Evolutionary conservation across 2,329 filamentous ascomycete genomes (phyloP), one percentile per base, ranked within the genome.

Genomic region (Aspergillus tamarii): DNA sequence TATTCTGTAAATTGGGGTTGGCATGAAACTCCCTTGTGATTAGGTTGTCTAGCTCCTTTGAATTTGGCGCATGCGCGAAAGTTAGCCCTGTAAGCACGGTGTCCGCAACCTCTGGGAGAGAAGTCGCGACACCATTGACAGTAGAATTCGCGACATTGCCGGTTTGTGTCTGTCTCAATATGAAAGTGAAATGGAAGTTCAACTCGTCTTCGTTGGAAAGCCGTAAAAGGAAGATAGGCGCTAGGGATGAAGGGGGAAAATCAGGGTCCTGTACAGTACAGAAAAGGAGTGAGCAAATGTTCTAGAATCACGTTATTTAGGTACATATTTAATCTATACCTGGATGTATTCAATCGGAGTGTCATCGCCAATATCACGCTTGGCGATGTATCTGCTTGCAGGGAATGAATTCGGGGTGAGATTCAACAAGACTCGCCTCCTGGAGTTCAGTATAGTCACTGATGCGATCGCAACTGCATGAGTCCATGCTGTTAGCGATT

Each of bases 1-100:
- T 98, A 77, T 96, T 98, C 82, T 99, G 95, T 61, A 99, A 83
- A 74, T 99, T 99, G 0, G 95, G 95, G 74, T 99, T 93, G 69
- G 94, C 93, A 71, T 98, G 93, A 73, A 99, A 98, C 78, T 99
- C 95, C 71, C 94, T 86, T 19, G 94, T 98, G 55, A 98, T 90
- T 54, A 99, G 83, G 69, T 95, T 97, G 74, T 98, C 95, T 60
- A 99, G 87, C 73, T 99, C 95, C 79, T 88, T 91, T 36, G 88
- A 82, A 59, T 89, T 96, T 0, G 94, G 92, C 48, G 92, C 94
- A 77, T 94, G 94, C 66, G 96, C 91, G 76, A 94, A 98, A 10
- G 95, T 99, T 66, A 99, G 84, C 58, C 94, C 93, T 64, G 90
- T 93, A 72, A 99, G 91, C 61, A 85, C 84, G 2, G 93, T 95